phyloP scores from a whole-genome alignment of 2,329 filamentous ascomycete genomes.

The Aspergillus melleus region DNA sequence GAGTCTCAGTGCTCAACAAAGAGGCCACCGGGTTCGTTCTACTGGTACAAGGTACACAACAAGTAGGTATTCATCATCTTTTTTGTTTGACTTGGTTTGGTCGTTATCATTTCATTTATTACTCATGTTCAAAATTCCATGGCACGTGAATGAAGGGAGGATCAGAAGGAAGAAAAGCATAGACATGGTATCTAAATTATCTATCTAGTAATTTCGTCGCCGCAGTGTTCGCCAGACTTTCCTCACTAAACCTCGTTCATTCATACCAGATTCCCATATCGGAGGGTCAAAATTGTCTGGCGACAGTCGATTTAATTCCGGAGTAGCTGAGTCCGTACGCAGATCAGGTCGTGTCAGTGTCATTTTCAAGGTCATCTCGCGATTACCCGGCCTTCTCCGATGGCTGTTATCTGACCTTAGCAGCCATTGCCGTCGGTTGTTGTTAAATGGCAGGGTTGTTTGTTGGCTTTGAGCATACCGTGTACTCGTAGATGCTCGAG shows the following conservation, averaged over 20 bases:
- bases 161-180: no score
- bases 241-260: slow-evolving; percentile 40
- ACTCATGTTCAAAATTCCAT: no score
- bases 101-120: no score
- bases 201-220: slow-evolving; percentile 20
- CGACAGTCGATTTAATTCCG: slow-evolving; percentile 54
- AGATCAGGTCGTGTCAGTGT: slow-evolving; percentile 89
- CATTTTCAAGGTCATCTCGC: slow-evolving; percentile 96
- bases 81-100: no score
- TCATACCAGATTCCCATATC: slow-evolving; percentile 45
- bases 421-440: slow-evolving; percentile 17
- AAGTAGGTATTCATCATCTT: no score
- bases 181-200: no score
- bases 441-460: slow-evolving; percentile 17
- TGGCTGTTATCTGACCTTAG: slow-evolving; percentile 41
- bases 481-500: slow-evolving; percentile 11
- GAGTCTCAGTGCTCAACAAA: no score
- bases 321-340: slow-evolving; percentile 45
- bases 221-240: slow-evolving; percentile 48
- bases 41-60: no score
- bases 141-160: no score
- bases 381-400: slow-evolving; percentile 58
- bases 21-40: no score
- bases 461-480: slow-evolving; percentile 10
- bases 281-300: slow-evolving; percentile 41